Evolutionary conservation across 1,284 basidiomycete species (phyloP).

Genomic region (Athelia psychrophila): DNA sequence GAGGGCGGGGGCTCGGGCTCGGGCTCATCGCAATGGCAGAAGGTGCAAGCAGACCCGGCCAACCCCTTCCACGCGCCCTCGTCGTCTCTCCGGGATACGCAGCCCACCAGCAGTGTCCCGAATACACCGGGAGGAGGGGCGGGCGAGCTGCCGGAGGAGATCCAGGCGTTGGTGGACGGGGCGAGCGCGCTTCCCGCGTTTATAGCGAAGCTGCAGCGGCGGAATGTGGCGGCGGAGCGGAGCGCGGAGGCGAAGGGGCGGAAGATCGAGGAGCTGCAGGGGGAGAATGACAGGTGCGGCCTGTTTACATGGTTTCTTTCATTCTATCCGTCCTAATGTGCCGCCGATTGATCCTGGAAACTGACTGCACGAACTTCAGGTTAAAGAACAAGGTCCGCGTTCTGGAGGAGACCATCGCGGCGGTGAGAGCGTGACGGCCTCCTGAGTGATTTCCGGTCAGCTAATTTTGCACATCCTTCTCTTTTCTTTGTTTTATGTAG

Average conservation of each 20-base stretch:
- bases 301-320: not conserved
- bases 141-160: not conserved
- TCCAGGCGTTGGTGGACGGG: not conserved
- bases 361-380: constrained; percentile 1
- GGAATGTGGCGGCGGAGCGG: constrained; percentile 31
- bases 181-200: constrained; percentile 24
- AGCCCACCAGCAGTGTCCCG: not conserved
- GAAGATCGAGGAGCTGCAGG: constrained; percentile 33
- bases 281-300: constrained; percentile 28
- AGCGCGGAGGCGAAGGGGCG: constrained; percentile 34
- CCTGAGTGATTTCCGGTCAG: no score
- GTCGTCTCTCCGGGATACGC: not conserved
- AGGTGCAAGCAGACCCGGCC: not conserved
- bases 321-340: not conserved
- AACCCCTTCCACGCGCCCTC: not conserved
- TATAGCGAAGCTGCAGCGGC: constrained; percentile 38
- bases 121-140: not conserved
- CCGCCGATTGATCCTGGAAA: not conserved
- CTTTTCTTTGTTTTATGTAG: no score
- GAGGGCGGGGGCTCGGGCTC: no score
- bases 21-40: not conserved
- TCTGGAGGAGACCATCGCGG: not conserved
- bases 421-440: not conserved
- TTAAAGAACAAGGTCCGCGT: not conserved
- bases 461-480: no score